Evolutionary conservation across 2,329 filamentous ascomycete species (phyloP).

Genomic region (Neonectria coccinea): DNA sequence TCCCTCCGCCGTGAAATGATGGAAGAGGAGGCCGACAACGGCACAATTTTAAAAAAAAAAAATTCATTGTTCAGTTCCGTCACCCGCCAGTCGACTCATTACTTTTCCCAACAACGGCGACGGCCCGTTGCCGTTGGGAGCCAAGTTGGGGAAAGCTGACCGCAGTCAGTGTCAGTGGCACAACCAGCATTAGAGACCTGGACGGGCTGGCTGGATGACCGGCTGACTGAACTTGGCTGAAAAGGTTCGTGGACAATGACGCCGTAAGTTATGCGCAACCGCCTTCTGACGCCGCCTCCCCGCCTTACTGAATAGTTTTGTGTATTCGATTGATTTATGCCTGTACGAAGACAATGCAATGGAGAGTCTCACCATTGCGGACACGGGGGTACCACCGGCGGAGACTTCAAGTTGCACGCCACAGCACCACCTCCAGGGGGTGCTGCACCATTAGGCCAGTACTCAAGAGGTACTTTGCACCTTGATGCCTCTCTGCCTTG

Average conservation of each 20-base stretch:
- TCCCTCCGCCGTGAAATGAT: constrained; percentile 17
- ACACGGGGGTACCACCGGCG: constrained; percentile 31
- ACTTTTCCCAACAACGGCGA: constrained; percentile 11
- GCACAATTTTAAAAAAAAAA: not conserved
- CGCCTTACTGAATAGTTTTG: constrained; percentile 32
- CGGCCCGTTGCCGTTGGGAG: constrained; percentile 19
- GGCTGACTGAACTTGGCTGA: not conserved
- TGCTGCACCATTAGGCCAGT: constrained; percentile 10
- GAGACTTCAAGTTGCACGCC: constrained; percentile 25
- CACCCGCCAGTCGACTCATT: not conserved
- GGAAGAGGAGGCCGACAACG: constrained; percentile 1
- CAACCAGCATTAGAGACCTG: not conserved
- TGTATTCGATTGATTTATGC: constrained; percentile 11
- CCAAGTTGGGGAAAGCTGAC: constrained; percentile 6
- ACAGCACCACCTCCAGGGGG: constrained; percentile 10
- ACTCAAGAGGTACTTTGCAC: constrained; percentile 24
- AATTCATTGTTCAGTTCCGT: constrained; percentile 3
- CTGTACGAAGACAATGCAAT: constrained; percentile 9
- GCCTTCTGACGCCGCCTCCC: constrained; percentile 31
- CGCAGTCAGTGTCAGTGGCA: not conserved
- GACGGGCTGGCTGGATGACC: constrained; percentile 1
- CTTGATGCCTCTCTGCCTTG: constrained; percentile 9
- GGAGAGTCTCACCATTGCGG: constrained; percentile 27
- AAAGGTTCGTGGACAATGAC: constrained; percentile 19
- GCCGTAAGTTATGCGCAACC: constrained; percentile 34